These are phyloP conservation scores for Mimosa bimucronata DNA, from an alignment of 306 rosid genomes.

Conservation along the genomic window DNA sequence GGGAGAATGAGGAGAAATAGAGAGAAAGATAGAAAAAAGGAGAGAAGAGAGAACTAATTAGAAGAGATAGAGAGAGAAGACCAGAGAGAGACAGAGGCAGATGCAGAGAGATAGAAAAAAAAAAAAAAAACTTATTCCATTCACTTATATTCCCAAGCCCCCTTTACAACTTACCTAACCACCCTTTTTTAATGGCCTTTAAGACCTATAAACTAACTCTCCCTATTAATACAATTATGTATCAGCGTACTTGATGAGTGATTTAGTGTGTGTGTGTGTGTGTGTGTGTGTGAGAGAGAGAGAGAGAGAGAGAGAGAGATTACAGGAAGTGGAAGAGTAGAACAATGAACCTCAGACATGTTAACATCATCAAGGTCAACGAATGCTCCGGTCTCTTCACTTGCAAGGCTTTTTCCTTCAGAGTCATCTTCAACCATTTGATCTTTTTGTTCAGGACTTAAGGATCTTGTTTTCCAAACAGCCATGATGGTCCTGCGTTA, in stretches of 20 bases:
- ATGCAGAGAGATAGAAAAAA: too few species aligned
- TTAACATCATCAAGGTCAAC: slow-evolving; percentile 72
- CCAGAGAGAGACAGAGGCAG: too few species aligned
- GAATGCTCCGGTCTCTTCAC: slow-evolving; percentile 80
- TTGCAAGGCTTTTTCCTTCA: slow-evolving; percentile 56
- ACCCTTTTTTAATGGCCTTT: too few species aligned
- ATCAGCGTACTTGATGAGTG: neutral
- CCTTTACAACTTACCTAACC: too few species aligned
- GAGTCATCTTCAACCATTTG: slow-evolving; percentile 83
- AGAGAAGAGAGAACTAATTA: too few species aligned
- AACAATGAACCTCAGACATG: slow-evolving; percentile 78
- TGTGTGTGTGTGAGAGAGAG: neutral
- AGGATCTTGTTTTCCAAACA: slow-evolving; percentile 90
- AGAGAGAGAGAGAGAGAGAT: slow-evolving; percentile 40
- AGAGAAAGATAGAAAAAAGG: too few species aligned
- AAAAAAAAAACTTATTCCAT: too few species aligned
- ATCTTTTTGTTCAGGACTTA: slow-evolving; percentile 94
- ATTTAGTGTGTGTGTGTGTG: neutral
- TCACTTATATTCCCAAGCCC: too few species aligned
- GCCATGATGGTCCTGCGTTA: slow-evolving; percentile 88
- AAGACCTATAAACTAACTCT: too few species aligned
- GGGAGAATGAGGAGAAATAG: too few species aligned
- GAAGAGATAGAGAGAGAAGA: too few species aligned
- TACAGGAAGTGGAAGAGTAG: slow-evolving; percentile 69
- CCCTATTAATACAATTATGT: neutral